Percentiles rank a stretch among this genome's conserved stretches.
Evolutionary conservation across 768 basidiomycete genomes (phyloP).

Genomic region (Phaffia australis): DNA sequence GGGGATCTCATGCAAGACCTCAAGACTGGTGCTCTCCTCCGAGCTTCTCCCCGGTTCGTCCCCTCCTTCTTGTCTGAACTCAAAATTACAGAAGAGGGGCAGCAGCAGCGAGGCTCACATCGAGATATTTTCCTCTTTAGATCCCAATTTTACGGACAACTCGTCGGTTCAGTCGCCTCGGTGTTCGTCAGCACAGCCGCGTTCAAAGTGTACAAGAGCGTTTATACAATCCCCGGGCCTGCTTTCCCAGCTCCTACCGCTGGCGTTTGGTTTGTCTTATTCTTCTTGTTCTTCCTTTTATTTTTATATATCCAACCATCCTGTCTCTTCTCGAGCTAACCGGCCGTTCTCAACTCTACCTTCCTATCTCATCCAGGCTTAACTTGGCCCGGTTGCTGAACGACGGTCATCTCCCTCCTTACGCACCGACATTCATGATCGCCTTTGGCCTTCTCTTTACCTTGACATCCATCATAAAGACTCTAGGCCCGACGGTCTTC

Average conservation of each 20-base stretch:
- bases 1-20: constrained; percentile 98
- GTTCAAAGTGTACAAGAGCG: constrained; percentile 72
- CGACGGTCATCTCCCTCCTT: constrained; percentile 68
- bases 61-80: not conserved
- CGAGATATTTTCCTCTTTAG: not conserved
- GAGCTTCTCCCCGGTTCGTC: constrained; percentile 65
- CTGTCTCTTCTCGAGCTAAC: constrained; percentile 41
- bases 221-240: constrained; percentile 57
- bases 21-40: constrained; percentile 88
- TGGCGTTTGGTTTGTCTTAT: constrained; percentile 60
- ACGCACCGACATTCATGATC: constrained; percentile 67
- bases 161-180: constrained; percentile 78
- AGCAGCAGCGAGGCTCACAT: no score
- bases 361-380: constrained; percentile 33
- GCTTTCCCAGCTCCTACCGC: constrained; percentile 94
- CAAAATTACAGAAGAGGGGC: no score
- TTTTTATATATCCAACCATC: constrained; percentile 31
- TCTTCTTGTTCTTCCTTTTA: constrained; percentile 40
- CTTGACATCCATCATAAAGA: constrained; percentile 55
- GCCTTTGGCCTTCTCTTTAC: constrained; percentile 63
- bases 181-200: constrained; percentile 82
- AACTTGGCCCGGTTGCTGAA: constrained; percentile 40
- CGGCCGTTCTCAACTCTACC: constrained; percentile 45
- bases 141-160: constrained; percentile 38
- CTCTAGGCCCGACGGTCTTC: constrained; percentile 36